Evolutionary conservation across 1,139 yeast species (phyloP).

Genomic region (Taphrina pruni): DNA sequence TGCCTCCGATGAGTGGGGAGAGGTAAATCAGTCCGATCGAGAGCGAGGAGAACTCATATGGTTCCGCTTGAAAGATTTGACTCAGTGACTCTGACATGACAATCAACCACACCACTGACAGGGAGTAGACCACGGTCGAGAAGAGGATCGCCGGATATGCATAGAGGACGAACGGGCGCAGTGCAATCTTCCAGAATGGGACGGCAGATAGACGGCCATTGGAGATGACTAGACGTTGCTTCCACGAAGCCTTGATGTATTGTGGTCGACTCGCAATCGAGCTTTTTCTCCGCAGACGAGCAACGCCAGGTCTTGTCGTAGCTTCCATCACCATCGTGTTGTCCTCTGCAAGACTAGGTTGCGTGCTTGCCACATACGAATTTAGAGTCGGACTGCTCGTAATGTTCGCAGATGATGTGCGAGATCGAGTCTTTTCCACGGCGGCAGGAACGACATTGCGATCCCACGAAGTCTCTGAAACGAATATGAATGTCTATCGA

Average conservation of each 20-base stretch:
- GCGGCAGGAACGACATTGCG: slow-evolving; percentile 57
- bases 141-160: slow-evolving; percentile 62
- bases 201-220: slow-evolving; percentile 60
- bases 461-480: slow-evolving; percentile 72
- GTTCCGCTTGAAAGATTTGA: slow-evolving; percentile 57
- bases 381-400: not conserved
- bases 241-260: slow-evolving; percentile 12
- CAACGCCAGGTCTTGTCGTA: not conserved
- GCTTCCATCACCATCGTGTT: not conserved
- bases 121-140: slow-evolving; percentile 61
- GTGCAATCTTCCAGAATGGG: slow-evolving; percentile 64
- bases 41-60: slow-evolving; percentile 59
- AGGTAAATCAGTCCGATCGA: slow-evolving; percentile 65
- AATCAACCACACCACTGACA: slow-evolving; percentile 69
- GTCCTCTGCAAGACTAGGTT: not conserved
- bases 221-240: slow-evolving; percentile 47
- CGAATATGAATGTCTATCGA: slow-evolving; percentile 59
- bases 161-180: slow-evolving; percentile 63
- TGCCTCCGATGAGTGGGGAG: slow-evolving; percentile 66
- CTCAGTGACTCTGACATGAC: slow-evolving; percentile 65
- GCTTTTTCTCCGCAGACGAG: not conserved
- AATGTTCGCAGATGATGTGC: not conserved
- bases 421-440: not conserved
- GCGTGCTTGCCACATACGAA: not conserved
- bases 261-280: not conserved